Evolutionary conservation across 2,329 filamentous ascomycete species (phyloP), one percentile per base, ranked within the genome.

Genomic region (Sporothrix schenckii): DNA sequence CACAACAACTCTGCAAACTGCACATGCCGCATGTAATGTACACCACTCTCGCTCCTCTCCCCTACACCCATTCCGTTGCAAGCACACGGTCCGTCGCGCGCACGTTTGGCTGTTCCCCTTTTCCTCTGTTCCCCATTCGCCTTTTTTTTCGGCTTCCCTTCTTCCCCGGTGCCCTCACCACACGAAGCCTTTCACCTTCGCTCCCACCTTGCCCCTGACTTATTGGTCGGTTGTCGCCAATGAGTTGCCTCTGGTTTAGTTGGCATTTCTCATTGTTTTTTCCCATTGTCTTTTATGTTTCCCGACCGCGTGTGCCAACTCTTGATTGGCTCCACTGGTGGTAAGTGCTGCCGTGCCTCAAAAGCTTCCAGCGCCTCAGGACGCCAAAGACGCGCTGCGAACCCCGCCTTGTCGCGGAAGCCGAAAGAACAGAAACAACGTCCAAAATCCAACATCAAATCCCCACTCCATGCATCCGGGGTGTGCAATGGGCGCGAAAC

Each of bases 331-430:
- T 41, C 6, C 41, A 44, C 14, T 44, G 41, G 39, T 49, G 47
- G 14, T 21, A 30, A 41, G 4, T 14, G 53, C 50, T 54, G 66
- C 52, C 47, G 52, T 49, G 61, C 56, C 69, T 53, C 53, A 30
- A 60, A 3, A 14, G 13, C 52, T 16, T 3, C 49, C 5, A 50
- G 19, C 49, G 7, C 49, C 19, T 16, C 14, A 44, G 14, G 14
- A 19, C 49, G 9, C 16, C 47, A 19, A 50, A 21, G 47, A 69
- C 68, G 56, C 68, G 68, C 68, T 70, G 72, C 52, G n/a, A 47
- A 69, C 66, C 66, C 66, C 53, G 53, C 53, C 66, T 60, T 50
- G 66, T 68, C 41, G 66, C 66, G 66, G 24, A 24, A 44, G 41
- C 16, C 14, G 19, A 16, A 27, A 24, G 44, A n/a, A 34, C 19